phyloP scores from a whole-genome alignment of 139 green algal genomes.

The Spirogloea muscicola region DNA sequence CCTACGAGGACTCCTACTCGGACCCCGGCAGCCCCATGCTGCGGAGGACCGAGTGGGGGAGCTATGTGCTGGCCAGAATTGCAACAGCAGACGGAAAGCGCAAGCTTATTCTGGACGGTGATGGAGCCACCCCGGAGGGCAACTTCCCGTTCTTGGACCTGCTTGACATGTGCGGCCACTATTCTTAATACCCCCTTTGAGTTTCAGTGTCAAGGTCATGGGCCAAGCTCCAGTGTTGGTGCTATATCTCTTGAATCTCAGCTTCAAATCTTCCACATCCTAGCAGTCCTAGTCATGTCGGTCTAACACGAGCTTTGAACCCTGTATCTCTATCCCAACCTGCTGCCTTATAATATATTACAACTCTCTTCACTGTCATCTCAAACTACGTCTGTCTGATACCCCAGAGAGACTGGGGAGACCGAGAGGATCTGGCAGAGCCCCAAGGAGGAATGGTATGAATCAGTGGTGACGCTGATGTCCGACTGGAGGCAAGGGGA shows the following conservation, averaged over 20 bases:
- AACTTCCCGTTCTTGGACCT: constrained; percentile 90
- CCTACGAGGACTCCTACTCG: constrained; percentile 93
- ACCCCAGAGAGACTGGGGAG: constrained; percentile 57
- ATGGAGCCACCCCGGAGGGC: constrained; percentile 76
- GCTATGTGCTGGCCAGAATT: constrained; percentile 75
- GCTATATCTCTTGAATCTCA: too few species aligned
- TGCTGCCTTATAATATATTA: too few species aligned
- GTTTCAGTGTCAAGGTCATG: too few species aligned
- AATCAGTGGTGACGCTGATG: constrained; percentile 69
- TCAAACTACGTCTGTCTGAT: background rate
- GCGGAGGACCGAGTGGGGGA: constrained; percentile 66
- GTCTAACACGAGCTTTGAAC: too few species aligned
- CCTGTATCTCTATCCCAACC: too few species aligned
- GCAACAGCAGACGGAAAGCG: constrained; percentile 32
- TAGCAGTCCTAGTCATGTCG: too few species aligned
- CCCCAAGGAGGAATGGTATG: constrained; percentile 50
- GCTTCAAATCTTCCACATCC: too few species aligned
- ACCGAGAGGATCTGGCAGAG: constrained; percentile 82
- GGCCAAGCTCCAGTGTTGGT: too few species aligned
- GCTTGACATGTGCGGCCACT: constrained; percentile 57
- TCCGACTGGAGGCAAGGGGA: constrained; percentile 45
- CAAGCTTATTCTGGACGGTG: constrained; percentile 77
- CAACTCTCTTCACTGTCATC: too few species aligned
- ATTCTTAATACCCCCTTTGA: too few species aligned
- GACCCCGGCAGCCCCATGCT: constrained; percentile 80